phyloP scores from a whole-genome alignment of 768 basidiomycete species.

The Suillus plorans region DNA sequence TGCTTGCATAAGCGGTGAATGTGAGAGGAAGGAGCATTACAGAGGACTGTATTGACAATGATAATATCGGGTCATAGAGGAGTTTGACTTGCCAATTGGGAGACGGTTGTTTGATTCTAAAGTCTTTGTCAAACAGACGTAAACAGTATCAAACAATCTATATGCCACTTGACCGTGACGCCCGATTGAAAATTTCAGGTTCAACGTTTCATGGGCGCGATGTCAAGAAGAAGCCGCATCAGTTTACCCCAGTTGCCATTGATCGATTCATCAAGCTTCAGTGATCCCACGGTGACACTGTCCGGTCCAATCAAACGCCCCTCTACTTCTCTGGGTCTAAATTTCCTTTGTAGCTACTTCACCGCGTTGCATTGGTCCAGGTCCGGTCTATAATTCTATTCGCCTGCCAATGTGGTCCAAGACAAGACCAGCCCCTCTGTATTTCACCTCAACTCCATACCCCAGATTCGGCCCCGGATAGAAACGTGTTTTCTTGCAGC shows the following conservation, averaged over 20 bases:
- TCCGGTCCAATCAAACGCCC: neutral
- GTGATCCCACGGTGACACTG: neutral
- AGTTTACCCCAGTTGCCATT: neutral
- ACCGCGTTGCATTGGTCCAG: neutral
- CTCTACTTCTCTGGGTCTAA: neutral
- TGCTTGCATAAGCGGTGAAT: slow-evolving; percentile 16
- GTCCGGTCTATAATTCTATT: neutral
- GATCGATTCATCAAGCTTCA: neutral
- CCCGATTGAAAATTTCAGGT: neutral
- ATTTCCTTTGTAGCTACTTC: neutral
- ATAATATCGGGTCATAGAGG: neutral
- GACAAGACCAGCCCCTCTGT: neutral
- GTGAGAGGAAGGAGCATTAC: slow-evolving; percentile 28
- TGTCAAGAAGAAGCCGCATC: neutral
- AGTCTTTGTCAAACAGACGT: slow-evolving; percentile 26
- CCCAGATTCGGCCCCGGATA: slow-evolving; percentile 5
- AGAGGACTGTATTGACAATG: neutral
- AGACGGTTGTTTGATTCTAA: slow-evolving; percentile 30
- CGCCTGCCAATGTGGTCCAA: neutral
- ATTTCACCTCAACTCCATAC: neutral
- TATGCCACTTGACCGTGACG: neutral
- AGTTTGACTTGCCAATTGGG: slow-evolving; percentile 6
- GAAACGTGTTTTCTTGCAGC: neutral
- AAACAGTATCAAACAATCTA: neutral
- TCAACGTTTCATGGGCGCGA: neutral